A percentile compares a stretch with the other conserved stretches of the same genome.
Evolutionary conservation across 768 basidiomycete genomes (phyloP).

Genomic region (Pleurotus ostreatus): DNA sequence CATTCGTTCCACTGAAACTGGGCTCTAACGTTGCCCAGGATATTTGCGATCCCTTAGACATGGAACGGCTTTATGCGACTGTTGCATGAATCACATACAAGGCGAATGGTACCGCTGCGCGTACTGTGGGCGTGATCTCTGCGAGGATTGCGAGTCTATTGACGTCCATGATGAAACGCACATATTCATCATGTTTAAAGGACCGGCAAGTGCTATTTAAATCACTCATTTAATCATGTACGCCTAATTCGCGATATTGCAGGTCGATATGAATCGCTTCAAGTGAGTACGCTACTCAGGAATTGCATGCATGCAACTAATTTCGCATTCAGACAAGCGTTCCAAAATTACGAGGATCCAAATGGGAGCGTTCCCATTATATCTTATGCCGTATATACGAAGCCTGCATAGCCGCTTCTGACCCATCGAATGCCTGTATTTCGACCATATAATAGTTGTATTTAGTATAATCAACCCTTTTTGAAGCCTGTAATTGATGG

Average conservation of each 20-base stretch:
- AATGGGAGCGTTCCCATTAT: slow-evolving; percentile 54
- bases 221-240: not conserved
- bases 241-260: slow-evolving; percentile 9
- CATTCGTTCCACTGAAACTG: not conserved
- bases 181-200: slow-evolving; percentile 86
- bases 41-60: slow-evolving; percentile 64
- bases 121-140: slow-evolving; percentile 85
- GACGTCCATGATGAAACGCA: slow-evolving; percentile 84
- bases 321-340: slow-evolving; percentile 30
- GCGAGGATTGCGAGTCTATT: slow-evolving; percentile 73
- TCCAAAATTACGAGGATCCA: slow-evolving; percentile 57
- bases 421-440: not conserved
- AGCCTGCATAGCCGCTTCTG: slow-evolving; percentile 1
- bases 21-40: slow-evolving; percentile 31
- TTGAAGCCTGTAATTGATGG: slow-evolving; percentile 54
- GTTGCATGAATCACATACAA: slow-evolving; percentile 75
- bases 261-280: slow-evolving; percentile 76
- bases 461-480: slow-evolving; percentile 40
- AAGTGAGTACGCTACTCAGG: slow-evolving; percentile 38
- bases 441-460: not conserved
- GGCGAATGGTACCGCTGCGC: slow-evolving; percentile 92
- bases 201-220: slow-evolving; percentile 44
- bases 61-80: slow-evolving; percentile 74
- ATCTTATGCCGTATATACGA: slow-evolving; percentile 56
- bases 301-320: slow-evolving; percentile 10